Evolutionary conservation across 2,329 filamentous ascomycete genomes (phyloP).

Genomic region (Ceratocystis lukuohia): DNA sequence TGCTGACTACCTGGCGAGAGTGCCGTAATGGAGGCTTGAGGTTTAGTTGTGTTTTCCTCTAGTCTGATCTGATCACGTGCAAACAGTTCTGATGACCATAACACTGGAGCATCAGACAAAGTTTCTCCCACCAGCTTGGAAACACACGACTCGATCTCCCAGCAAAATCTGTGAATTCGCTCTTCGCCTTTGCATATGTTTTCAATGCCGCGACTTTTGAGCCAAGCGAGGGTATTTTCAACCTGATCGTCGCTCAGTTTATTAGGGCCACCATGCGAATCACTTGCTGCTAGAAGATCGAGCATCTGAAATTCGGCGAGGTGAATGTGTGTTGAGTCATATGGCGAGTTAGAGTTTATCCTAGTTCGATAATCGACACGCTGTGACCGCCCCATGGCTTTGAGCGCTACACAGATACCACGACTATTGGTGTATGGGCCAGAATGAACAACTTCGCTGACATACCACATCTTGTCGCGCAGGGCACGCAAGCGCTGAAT

Average conservation of each 20-base stretch:
- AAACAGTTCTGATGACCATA: constrained; percentile 88
- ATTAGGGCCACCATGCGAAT: constrained; percentile 78
- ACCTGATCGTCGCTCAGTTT: constrained; percentile 95
- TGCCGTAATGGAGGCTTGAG: constrained; percentile 27
- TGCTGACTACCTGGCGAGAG: constrained; percentile 37
- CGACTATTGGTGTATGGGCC: constrained; percentile 75
- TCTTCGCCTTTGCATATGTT: constrained; percentile 95
- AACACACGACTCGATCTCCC: constrained; percentile 77
- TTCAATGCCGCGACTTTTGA: constrained; percentile 67
- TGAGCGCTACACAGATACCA: constrained; percentile 74
- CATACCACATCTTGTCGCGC: constrained; percentile 97
- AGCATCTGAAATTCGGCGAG: constrained; percentile 75
- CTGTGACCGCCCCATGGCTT: constrained; percentile 68
- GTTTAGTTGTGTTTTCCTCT: constrained; percentile 29
- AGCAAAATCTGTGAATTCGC: constrained; percentile 82
- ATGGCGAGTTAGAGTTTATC: constrained; percentile 29
- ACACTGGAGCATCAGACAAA: constrained; percentile 68
- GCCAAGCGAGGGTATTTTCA: constrained; percentile 70
- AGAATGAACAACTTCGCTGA: constrained; percentile 83
- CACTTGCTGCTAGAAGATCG: constrained; percentile 69
- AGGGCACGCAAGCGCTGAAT: constrained; percentile 60
- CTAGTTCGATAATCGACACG: constrained; percentile 28
- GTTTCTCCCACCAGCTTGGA: constrained; percentile 74
- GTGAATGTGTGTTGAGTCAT: constrained; percentile 52
- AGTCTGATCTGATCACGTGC: constrained; percentile 57